phyloP scores from a whole-genome alignment of 1,284 basidiomycete species.

The Ganoderma lucidum region DNA sequence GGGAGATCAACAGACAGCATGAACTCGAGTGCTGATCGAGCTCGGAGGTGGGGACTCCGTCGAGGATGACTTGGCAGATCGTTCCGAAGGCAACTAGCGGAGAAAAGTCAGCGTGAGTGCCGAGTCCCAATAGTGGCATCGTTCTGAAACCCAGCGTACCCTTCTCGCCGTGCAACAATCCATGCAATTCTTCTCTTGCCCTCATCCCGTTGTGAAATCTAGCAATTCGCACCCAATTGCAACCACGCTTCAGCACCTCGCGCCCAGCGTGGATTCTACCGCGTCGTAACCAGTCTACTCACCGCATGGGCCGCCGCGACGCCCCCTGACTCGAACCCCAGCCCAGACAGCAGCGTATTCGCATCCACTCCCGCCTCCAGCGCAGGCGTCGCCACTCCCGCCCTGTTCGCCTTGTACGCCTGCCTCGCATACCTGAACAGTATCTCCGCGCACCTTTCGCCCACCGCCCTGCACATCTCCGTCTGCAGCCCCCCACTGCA shows the following conservation, averaged over 20 bases:
- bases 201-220: slow-evolving; percentile 47
- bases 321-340: slow-evolving; percentile 46
- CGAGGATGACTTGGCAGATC: slow-evolving; percentile 44
- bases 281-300: slow-evolving; percentile 17
- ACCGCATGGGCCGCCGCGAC: slow-evolving; percentile 46
- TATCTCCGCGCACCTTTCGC: slow-evolving; percentile 46
- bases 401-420: slow-evolving; percentile 46
- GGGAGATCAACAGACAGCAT: slow-evolving; percentile 45
- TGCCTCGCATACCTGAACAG: slow-evolving; percentile 45
- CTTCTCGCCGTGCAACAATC: slow-evolving; percentile 45
- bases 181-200: slow-evolving; percentile 41
- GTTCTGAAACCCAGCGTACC: slow-evolving; percentile 28
- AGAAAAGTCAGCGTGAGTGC: background rate
- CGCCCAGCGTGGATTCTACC: too few species aligned
- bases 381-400: slow-evolving; percentile 42
- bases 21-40: slow-evolving; percentile 44
- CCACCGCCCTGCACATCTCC: slow-evolving; percentile 41
- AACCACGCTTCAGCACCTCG: background rate
- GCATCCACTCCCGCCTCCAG: slow-evolving; percentile 47
- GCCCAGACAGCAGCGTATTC: slow-evolving; percentile 44
- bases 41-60: slow-evolving; percentile 36
- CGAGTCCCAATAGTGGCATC: background rate
- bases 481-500: slow-evolving; percentile 45
- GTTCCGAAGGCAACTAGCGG: slow-evolving; percentile 43
- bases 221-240: background rate